These are phyloP conservation scores for Moesziomyces parantarcticus DNA, from an alignment of 1,284 basidiomycete species.

Conservation along the genomic window DNA sequence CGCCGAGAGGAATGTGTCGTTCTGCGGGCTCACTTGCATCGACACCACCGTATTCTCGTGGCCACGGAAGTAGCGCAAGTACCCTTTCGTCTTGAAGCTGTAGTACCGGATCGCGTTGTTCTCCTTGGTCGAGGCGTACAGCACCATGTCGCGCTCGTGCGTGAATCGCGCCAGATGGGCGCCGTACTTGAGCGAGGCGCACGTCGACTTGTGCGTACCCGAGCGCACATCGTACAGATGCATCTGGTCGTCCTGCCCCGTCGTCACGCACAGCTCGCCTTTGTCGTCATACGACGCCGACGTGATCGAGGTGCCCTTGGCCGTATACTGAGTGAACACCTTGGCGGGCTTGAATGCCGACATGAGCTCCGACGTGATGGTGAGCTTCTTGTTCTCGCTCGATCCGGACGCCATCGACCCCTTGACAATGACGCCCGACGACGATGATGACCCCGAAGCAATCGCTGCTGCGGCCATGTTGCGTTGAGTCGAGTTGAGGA, in stretches of 20 bases:
- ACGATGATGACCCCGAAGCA: constrained; percentile 11
- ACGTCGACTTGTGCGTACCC: constrained; percentile 82
- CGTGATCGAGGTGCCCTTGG: constrained; percentile 73
- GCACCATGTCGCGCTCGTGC: constrained; percentile 83
- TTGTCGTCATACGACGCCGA: constrained; percentile 89
- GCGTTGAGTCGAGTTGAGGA: too few species aligned
- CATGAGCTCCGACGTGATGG: constrained; percentile 43
- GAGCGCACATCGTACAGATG: constrained; percentile 86
- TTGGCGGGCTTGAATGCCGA: constrained; percentile 80
- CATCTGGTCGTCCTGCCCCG: constrained; percentile 92
- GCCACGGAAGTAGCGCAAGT: constrained; percentile 92
- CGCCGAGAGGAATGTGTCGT: constrained; percentile 94
- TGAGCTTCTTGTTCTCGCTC: constrained; percentile 28
- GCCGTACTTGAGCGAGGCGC: constrained; percentile 96
- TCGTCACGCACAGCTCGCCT: constrained; percentile 85
- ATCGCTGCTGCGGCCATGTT: too few species aligned
- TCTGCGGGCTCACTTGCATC: constrained; percentile 88
- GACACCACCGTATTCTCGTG: constrained; percentile 87
- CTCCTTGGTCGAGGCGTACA: constrained; percentile 94
- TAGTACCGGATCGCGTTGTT: constrained; percentile 94
- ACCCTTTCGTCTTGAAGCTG: constrained; percentile 94
- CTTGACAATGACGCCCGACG: constrained; percentile 1
- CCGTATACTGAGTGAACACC: constrained; percentile 74
- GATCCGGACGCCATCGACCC: constrained; percentile 12
- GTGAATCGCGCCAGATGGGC: constrained; percentile 93